Evolutionary conservation across 495 filamentous ascomycete species (phyloP), one percentile per base, ranked within the genome.

Genomic region (Halenospora varia): DNA sequence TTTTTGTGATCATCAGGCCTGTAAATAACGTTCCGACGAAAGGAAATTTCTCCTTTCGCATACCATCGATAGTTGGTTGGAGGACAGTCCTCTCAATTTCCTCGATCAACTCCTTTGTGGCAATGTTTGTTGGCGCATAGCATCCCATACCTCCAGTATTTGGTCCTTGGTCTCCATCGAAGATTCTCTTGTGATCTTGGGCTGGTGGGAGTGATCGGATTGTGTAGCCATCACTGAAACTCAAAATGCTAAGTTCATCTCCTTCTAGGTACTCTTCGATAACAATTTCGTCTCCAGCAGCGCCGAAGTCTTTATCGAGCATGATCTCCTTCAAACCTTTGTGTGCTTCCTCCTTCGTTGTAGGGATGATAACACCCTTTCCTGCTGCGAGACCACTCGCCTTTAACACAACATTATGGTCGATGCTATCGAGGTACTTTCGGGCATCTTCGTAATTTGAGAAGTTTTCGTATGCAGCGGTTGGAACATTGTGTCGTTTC

Each of bases 141-240:
- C 90, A 95, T 55, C 94, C 94, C 94, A 98, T 97, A 13, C 94
- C 95, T 48, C 94, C 95, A 6, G 94, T 98, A 74, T 97, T 98
- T 18, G 91, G 88, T 2, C 94, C 94, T 35, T 83, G 80, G 65
- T 98, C 94, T 51, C 89, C 90, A 66, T 98, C 95, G 52, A 86
- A 88, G 50, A 96, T 88, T 48, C 88, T 83, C 78, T 98, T 98
- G 75, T 97, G 94, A 68, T 98, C 94, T 67, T 98, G 94, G 10
- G 94, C 94, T 1, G 95, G 84, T 39, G 92, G 91, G n/a, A 97
- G 79, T 10, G 87, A 88, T 64, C 79, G 81, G 61, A 96, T 87
- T 2, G 88, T 90, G 63, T 88, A 88, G 23, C 94, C 94, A 66
- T 98, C 94, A 63, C 84, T 87, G 76, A 98, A 96, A 20, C 86